Conservation (phyloP, 2,329 filamentous ascomycete genomes). For the Paramyrothecium sp. region DNA sequence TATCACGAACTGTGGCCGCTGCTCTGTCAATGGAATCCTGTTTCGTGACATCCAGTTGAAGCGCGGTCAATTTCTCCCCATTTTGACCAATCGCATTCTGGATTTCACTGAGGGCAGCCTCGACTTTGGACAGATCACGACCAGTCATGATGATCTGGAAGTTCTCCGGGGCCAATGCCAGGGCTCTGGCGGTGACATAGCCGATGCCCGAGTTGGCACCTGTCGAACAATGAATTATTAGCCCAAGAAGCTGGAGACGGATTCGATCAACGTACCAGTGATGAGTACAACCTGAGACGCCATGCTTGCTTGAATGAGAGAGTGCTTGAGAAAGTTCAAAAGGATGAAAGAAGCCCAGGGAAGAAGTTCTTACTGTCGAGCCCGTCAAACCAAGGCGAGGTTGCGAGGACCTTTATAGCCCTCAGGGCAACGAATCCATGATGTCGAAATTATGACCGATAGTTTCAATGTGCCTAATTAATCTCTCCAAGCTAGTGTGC, state of each 20-base stretch:
- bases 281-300: not conserved
- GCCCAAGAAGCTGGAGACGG: too few species aligned
- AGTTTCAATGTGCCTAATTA: too few species aligned
- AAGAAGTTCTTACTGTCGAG: too few species aligned
- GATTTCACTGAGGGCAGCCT: not conserved
- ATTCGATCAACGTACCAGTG: not conserved
- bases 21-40: slow-evolving; percentile 26
- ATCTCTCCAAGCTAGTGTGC: too few species aligned
- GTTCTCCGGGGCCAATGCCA: not conserved
- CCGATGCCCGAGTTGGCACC: slow-evolving; percentile 6
- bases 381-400: too few species aligned
- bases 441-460: too few species aligned
- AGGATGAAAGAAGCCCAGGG: not conserved
- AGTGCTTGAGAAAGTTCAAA: not conserved
- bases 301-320: not conserved
- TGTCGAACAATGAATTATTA: not conserved
- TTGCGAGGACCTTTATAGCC: too few species aligned
- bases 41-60: slow-evolving; percentile 36
- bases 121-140: not conserved
- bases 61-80: slow-evolving; percentile 25
- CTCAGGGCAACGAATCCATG: too few species aligned
- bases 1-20: slow-evolving; percentile 18
- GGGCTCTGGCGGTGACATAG: slow-evolving; percentile 1
- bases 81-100: not conserved
- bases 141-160: slow-evolving; percentile 1